phyloP scores from a whole-genome alignment of 2,329 filamentous ascomycete genomes.

The Ophiostoma ulmi region DNA sequence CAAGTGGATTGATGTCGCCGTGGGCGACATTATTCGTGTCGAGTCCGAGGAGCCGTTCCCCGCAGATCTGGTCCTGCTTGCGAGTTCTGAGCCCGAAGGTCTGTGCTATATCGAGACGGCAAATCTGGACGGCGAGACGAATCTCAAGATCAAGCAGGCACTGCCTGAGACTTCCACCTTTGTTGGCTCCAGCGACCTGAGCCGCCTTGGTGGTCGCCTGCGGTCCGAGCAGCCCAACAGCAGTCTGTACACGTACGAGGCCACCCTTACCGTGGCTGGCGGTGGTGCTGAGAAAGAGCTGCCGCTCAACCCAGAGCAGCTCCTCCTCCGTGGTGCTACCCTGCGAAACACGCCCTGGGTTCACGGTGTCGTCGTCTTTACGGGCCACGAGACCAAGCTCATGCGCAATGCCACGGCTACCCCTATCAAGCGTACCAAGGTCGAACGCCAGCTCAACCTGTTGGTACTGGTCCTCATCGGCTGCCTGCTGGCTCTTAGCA shows the following conservation, averaged over 20 bases:
- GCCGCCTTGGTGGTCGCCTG: conserved; percentile 76
- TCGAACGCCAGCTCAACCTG: conserved; percentile 88
- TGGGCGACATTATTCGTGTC: conserved; percentile 88
- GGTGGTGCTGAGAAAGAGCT: conserved; percentile 92
- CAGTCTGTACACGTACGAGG: conserved; percentile 97
- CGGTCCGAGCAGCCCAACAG: conserved; percentile 97
- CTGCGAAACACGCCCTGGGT: conserved; percentile 96
- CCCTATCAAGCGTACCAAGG: conserved; percentile 95
- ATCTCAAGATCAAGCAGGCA: conserved; percentile 97
- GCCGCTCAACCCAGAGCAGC: conserved; percentile 82
- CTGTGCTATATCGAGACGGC: conserved; percentile 98
- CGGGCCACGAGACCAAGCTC: conserved; percentile 94
- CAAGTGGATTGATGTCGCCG: conserved; percentile 88
- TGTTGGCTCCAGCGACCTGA: conserved; percentile 81
- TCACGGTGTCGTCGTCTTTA: conserved; percentile 93
- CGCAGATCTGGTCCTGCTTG: conserved; percentile 84
- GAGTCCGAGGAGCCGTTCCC: conserved; percentile 94
- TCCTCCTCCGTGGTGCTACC: conserved; percentile 87
- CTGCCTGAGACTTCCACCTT: conserved; percentile 85
- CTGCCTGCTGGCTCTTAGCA: conserved; percentile 76
- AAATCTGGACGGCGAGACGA: conserved; percentile 95
- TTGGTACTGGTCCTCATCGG: conserved; percentile 86
- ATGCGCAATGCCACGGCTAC: conserved; percentile 98
- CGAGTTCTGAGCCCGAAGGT: conserved; percentile 94
- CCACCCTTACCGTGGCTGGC: conserved; percentile 82